Evolutionary conservation across 2,329 filamentous ascomycete species (phyloP).

Genomic region (Fusarium sp.): DNA sequence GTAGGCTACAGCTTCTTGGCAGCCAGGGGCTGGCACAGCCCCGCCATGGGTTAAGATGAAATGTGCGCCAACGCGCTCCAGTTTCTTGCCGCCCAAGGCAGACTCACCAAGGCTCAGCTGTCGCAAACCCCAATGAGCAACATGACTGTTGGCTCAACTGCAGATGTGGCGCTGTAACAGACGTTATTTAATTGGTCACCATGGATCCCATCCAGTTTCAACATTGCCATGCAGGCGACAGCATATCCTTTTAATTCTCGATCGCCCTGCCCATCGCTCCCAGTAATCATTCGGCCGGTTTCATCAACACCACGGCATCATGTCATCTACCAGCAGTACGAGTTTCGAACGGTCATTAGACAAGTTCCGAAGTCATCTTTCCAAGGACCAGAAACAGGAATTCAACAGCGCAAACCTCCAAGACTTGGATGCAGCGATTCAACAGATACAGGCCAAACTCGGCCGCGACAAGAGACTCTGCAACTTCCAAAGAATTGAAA

Average conservation of each 20-base stretch:
- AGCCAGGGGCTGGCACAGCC: background rate
- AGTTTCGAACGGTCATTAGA: background rate
- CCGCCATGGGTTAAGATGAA: background rate
- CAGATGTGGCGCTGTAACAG: background rate
- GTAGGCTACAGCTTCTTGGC: background rate
- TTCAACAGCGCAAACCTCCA: background rate
- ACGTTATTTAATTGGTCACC: too few relatives aligned
- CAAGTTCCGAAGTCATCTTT: background rate
- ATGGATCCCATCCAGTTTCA: background rate
- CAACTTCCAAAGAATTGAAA: background rate
- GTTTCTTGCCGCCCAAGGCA: background rate
- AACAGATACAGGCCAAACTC: background rate
- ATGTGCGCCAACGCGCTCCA: background rate
- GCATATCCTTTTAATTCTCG: background rate
- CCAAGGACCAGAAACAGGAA: background rate
- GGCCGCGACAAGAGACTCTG: background rate
- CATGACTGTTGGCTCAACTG: background rate
- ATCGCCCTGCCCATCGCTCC: background rate
- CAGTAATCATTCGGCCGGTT: background rate
- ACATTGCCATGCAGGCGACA: background rate
- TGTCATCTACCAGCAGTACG: background rate
- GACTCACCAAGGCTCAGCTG: background rate
- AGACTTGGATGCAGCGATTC: rapidly evolving
- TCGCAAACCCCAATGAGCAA: background rate
- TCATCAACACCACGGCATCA: background rate